A percentile compares a stretch with the other conserved stretches of the same genome.
phyloP scores from a whole-genome alignment of 139 green algal species.

The Picochlorum sp. region DNA sequence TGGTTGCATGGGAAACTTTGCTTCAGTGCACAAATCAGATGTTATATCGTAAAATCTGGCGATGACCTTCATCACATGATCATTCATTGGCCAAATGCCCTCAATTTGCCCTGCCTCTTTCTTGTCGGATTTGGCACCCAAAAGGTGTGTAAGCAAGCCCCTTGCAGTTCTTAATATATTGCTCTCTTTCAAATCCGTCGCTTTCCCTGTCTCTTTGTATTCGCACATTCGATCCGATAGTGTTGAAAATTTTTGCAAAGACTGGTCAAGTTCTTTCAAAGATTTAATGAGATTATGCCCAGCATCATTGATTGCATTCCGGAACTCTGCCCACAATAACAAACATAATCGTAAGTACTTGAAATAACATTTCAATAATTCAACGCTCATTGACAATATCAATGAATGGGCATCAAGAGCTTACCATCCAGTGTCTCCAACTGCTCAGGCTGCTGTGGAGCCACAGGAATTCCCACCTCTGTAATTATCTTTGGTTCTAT shows the following conservation, averaged over 20 bases:
- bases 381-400: too few relatives aligned
- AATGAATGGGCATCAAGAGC: too few relatives aligned
- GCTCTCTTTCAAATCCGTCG: neutral
- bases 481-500: too few relatives aligned
- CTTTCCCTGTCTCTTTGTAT: neutral
- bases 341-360: neutral
- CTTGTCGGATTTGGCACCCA: too few relatives aligned
- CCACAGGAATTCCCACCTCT: too few relatives aligned
- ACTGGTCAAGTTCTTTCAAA: neutral
- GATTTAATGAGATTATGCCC: neutral
- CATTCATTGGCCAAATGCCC: neutral
- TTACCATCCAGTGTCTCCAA: too few relatives aligned
- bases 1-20: neutral
- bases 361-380: too few relatives aligned
- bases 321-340: neutral
- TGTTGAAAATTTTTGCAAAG: neutral
- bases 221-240: neutral
- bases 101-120: neutral
- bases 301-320: neutral
- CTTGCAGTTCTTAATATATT: neutral
- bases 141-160: neutral
- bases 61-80: neutral
- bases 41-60: neutral
- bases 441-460: too few relatives aligned
- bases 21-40: neutral